A percentile compares a stretch with the other conserved stretches of the same genome.
phyloP scores from a whole-genome alignment of 2,329 filamentous ascomycete genomes.

The Metarhizium sp. region DNA sequence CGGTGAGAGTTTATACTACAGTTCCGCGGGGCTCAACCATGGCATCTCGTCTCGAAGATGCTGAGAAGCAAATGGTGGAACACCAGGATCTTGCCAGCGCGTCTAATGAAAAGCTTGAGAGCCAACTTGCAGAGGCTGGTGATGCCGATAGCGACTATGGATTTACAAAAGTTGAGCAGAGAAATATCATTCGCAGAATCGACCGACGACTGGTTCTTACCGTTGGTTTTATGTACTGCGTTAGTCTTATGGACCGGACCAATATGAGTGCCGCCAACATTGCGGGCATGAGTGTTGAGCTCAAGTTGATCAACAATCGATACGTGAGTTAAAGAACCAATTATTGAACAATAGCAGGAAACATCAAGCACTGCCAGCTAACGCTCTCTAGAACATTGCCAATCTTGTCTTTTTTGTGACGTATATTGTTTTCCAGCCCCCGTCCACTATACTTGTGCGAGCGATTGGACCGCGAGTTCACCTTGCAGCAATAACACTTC shows the following conservation, averaged over 20 bases:
- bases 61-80: constrained; percentile 17
- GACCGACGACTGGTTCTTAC: constrained; percentile 56
- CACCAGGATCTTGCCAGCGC: constrained; percentile 14
- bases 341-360: neutral
- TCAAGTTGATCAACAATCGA: constrained; percentile 34
- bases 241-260: constrained; percentile 70
- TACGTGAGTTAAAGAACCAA: constrained; percentile 25
- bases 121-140: constrained; percentile 32
- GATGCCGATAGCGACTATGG: constrained; percentile 32
- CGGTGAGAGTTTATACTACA: too few species aligned
- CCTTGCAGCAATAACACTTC: constrained; percentile 41
- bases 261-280: constrained; percentile 67
- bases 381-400: constrained; percentile 42
- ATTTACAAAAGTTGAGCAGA: constrained; percentile 54
- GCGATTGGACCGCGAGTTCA: constrained; percentile 54
- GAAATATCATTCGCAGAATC: constrained; percentile 57
- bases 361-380: neutral
- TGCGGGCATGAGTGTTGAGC: constrained; percentile 49
- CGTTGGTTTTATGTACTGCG: constrained; percentile 60
- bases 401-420: constrained; percentile 67
- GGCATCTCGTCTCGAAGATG: constrained; percentile 11
- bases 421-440: constrained; percentile 63
- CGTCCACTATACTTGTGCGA: constrained; percentile 59
- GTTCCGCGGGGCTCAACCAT: constrained; percentile 8
- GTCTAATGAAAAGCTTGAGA: constrained; percentile 14